Base-by-base conservation (phyloP, 176 grass and related monocot genomes). In the Eragrostis curvula region DNA sequence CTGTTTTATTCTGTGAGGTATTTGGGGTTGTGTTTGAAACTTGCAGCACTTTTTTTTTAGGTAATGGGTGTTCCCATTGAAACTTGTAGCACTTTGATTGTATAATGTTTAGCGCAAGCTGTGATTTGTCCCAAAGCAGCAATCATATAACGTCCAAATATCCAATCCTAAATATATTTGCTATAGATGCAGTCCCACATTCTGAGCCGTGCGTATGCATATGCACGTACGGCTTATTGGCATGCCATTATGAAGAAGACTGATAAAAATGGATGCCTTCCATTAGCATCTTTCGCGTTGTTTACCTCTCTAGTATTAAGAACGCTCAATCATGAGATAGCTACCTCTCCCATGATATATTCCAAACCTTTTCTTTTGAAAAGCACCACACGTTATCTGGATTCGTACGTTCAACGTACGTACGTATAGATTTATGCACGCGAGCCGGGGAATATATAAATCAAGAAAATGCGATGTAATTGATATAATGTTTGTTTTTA, bases 231-330 rank as follows among this genome's bases (percentile, higher is more conserved):
- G 60, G 25, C 20, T 62, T 62, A 56, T 83, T 74, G 46, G n/a
- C 69, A 60, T 68, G 14, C 41, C 60, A 75, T 57, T 60, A 73
- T 21, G 42, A 74, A 67, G 59, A 32, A 52, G 43, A 45, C 13
- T 40, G 23, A 82, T 53, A n/a, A 66, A 70, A 25, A 29, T 48
- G 79, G 47, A 89, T 85, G 72, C 63, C 25, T 70, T 81, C 11
- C 63, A 44, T 66, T 78, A 63, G 65, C 23, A 71, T 74, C 23
- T 76, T 30, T 51, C 18, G 65, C 43, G 36, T 75, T 53, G 36
- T 66, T 59, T 89, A 86, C 57, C 70, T 12, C 64, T 24, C 71
- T 68, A 87, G 62, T 91, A 80, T 70, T 40, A 74, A 17, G 69
- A 57, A 52, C 49, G 14, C 69, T 66, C 73, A 84, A 91, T 69